Evolutionary conservation across 495 filamentous ascomycete species (phyloP), one percentile per base, ranked within the genome.

Genomic region (Penicillium roqueforti): DNA sequence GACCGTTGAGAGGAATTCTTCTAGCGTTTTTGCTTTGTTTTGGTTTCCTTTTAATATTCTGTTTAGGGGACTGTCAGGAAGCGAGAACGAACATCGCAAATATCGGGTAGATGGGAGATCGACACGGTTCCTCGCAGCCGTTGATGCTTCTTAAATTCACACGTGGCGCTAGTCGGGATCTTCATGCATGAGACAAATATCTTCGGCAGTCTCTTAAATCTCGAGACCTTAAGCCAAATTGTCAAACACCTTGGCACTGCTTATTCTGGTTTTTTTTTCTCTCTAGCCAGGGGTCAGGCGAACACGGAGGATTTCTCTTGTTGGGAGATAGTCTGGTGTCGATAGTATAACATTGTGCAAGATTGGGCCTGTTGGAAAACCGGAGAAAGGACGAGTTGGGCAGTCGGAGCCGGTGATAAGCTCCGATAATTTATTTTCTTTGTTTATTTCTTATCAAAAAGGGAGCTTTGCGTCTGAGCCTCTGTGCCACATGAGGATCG

Each of bases 81-180:
- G n/a, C n/a, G n/a, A n/a, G n/a, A n/a, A n/a, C n/a, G n/a, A n/a
- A n/a, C 52, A 43, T 47, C 39, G 51, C 47, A 53, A 53, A 51
- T 55, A 71, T 71, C 68, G 62, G 67, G 59, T 64, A 62, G 61
- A 59, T 69, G 69, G 66, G 65, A 68, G 72, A 75, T 75, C 72
- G 69, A 69, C 70, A 52, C 61, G 64, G 67, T 75, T 69, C 68
- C 70, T 71, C 68, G 64, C 67, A 73, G 70, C 68, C 68, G 70
- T 73, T 72, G 67, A 68, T 67, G 63, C 67, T 73, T 72, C 60
- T 59, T 57, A 57, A 51, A 65, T 53, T 58, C 62, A 65, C 72
- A 72, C 68, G 72, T 75, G 72, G 72, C 70, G 69, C 69, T 75
- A 70, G 65, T 69, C 64, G 59, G 67, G 68, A 71, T 75, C 68